These are phyloP conservation scores for Aureobasidium sp. DNA, from an alignment of 2,329 filamentous ascomycete genomes.

Conservation along the genomic window DNA sequence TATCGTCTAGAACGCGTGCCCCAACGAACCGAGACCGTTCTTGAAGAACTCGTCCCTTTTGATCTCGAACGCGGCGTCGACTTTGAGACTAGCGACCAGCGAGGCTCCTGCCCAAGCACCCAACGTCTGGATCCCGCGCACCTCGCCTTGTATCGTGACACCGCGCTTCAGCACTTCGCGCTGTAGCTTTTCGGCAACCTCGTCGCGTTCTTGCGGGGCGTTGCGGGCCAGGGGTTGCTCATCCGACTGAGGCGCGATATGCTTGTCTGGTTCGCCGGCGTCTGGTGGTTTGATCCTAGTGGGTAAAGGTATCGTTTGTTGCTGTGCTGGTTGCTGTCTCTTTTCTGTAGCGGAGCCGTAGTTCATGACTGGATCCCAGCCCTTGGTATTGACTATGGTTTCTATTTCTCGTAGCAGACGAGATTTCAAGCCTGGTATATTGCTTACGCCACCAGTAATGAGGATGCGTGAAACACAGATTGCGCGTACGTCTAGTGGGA, in stretches of 20 bases:
- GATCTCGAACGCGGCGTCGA: slow-evolving; percentile 59
- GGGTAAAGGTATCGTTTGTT: not conserved
- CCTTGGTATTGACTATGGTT: slow-evolving; percentile 54
- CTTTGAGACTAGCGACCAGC: slow-evolving; percentile 57
- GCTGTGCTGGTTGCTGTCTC: not conserved
- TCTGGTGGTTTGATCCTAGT: not conserved
- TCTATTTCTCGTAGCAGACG: slow-evolving; percentile 69
- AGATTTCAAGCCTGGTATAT: slow-evolving; percentile 68
- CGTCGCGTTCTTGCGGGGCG: slow-evolving; percentile 43
- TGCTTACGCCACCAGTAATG: slow-evolving; percentile 72
- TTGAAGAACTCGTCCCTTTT: slow-evolving; percentile 64
- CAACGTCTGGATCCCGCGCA: slow-evolving; percentile 59
- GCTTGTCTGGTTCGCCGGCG: not conserved
- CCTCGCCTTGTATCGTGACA: slow-evolving; percentile 43
- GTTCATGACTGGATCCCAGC: slow-evolving; percentile 70
- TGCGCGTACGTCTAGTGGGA: slow-evolving; percentile 74
- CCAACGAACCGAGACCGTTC: slow-evolving; percentile 40
- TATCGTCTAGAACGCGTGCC: not conserved
- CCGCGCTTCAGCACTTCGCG: slow-evolving; percentile 37
- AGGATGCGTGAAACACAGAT: slow-evolving; percentile 83
- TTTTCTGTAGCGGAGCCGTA: slow-evolving; percentile 43
- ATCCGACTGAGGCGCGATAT: not conserved
- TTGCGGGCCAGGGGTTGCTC: not conserved
- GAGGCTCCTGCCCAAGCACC: slow-evolving; percentile 70
- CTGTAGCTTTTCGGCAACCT: slow-evolving; percentile 50